Conservation (phyloP, 129 eudicot species). For the sunflower (Helianthus annuus) region HanXRQr2.0-SUNRISE NC_035441.2:27603423-27603922, state of each 20-base stretch:
- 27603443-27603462: constrained; percentile 8
- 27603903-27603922: no score
- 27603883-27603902: background rate
- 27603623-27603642: constrained; percentile 33
- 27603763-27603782: no score
- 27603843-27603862: background rate
- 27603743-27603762: constrained; percentile 17
- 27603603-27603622: constrained; percentile 41
- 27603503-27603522: constrained; percentile 16
- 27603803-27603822: constrained; percentile 20
- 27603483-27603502: constrained; percentile 16
- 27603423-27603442: constrained; percentile 3
- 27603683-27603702: constrained; percentile 51
- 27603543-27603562: background rate
- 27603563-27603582: no score
- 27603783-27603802: no score
- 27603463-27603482: background rate
- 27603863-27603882: background rate
- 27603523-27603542: background rate
- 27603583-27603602: no score
- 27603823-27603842: constrained; percentile 28
- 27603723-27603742: constrained; percentile 50
- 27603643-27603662: constrained; percentile 52
- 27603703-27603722: constrained; percentile 46
- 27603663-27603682: constrained; percentile 47